Evolutionary conservation across 495 filamentous ascomycete species (phyloP), one percentile per base, ranked within the genome.

Genomic region (Penicillium coprophilum): DNA sequence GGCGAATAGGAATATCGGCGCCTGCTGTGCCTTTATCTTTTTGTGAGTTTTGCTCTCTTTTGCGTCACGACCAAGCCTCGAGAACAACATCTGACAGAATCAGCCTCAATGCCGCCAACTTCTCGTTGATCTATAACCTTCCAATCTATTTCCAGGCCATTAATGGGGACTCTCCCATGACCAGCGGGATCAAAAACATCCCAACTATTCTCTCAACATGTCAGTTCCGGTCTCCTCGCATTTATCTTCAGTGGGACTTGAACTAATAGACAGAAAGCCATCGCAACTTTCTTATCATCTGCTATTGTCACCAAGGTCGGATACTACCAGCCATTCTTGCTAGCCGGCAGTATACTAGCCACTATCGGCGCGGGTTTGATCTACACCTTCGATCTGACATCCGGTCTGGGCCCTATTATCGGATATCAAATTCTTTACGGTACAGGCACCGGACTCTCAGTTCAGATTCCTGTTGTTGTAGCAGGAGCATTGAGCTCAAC

Each of bases 81-180:
- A 28, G 6, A 28, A 28, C 27, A 28, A 28, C 27, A 28, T 28
- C 27, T 28, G 27, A 28, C 27, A 28, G 6, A 31, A 21, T 31
- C 23, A 30, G 28, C 19, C 46, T 50, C 12, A 50, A 50, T 23
- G n/a, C n/a, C 11, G 47, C 53, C 48, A 56, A 56, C 28, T 63
- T 64, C 38, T 20, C 58, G 41, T 50, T 53, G 20, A 56, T 61
- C 27, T 64, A 61, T 44, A 53, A 64, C 38, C 85, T 11, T 80
- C 86, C 64, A 83, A 87, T 72, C 74, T 81, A 65, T 24, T 91
- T 92, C 77, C 90, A 93, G 66, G 80, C 86, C 9, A 82, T 92
- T 61, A 81, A 88, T 64, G 81, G 77, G 34, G 78, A 79, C 2
- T 73, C 70, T 1, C 85, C 89, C 10, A 77, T 82, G 6, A 56